These are phyloP conservation scores for Lachnellula subtilissima DNA, from an alignment of 2,329 filamentous ascomycete species.

Conservation along the genomic window DNA sequence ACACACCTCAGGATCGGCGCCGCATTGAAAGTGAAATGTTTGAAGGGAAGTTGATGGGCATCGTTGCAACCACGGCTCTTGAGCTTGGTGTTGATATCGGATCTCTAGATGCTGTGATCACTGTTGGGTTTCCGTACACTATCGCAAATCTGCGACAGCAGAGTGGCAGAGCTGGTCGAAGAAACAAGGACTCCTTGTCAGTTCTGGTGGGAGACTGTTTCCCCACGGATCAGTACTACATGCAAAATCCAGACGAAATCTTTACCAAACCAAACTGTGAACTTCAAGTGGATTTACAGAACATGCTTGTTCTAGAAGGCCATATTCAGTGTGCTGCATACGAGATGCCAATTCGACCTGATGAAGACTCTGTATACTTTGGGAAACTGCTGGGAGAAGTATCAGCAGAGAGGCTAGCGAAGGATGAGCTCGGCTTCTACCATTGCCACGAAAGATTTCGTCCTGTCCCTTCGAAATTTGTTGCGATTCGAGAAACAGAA, in stretches of 20 bases:
- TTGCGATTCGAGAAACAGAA: constrained; percentile 83
- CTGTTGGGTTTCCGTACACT: constrained; percentile 90
- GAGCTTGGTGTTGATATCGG: constrained; percentile 96
- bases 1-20: constrained; percentile 84
- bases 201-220: constrained; percentile 86
- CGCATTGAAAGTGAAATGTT: constrained; percentile 96
- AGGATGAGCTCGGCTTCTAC: constrained; percentile 75
- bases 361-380: constrained; percentile 74
- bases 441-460: constrained; percentile 87
- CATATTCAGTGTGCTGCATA: constrained; percentile 94
- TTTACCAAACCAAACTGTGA: constrained; percentile 88
- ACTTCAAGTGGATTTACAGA: constrained; percentile 85
- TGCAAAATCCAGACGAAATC: constrained; percentile 91
- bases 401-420: constrained; percentile 67
- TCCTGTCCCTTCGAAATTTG: constrained; percentile 74
- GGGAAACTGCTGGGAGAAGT: constrained; percentile 67
- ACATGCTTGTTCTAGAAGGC: constrained; percentile 85
- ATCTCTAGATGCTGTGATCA: constrained; percentile 86
- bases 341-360: constrained; percentile 85
- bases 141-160: constrained; percentile 94
- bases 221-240: constrained; percentile 90
- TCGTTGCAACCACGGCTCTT: constrained; percentile 87
- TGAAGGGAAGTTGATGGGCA: constrained; percentile 84
- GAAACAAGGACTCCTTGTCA: constrained; percentile 90
- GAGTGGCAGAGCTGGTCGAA: constrained; percentile 82